Conservation (phyloP, 441 rosid species). For the Adansonia rubrostipa region DNA sequence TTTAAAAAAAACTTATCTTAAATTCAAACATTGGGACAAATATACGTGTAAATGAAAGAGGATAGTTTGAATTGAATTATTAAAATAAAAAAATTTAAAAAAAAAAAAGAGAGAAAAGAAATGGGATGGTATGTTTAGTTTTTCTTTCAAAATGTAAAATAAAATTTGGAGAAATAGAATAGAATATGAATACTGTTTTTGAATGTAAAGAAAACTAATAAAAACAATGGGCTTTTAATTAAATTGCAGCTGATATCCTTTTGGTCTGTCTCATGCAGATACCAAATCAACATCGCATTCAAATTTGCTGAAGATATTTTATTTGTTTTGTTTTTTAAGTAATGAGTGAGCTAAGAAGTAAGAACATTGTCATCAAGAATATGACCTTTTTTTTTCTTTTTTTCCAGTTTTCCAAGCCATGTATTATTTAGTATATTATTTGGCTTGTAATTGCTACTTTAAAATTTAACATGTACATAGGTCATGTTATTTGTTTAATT, state of each 20-base stretch:
- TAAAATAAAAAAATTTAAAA: too few relatives aligned
- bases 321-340: neutral
- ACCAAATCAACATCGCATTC: slow-evolving; percentile 5
- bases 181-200: neutral
- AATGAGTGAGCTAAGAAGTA: neutral
- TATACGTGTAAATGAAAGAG: too few relatives aligned
- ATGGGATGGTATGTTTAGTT: neutral
- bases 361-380: slow-evolving; percentile 14
- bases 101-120: too few relatives aligned
- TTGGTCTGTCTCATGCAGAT: slow-evolving; percentile 16
- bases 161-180: neutral
- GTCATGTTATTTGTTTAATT: too few relatives aligned
- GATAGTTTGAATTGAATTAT: too few relatives aligned
- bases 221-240: neutral
- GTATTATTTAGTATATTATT: neutral
- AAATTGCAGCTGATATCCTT: neutral
- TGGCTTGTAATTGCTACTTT: too few relatives aligned
- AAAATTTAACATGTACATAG: too few relatives aligned
- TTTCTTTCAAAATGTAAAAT: neutral
- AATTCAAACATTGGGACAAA: too few relatives aligned
- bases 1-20: too few relatives aligned
- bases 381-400: neutral
- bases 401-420: neutral
- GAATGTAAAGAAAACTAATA: neutral
- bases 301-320: slow-evolving; percentile 10